Conservation (phyloP, 805 yeast genomes). For the Monosporozyma servazzii region DNA sequence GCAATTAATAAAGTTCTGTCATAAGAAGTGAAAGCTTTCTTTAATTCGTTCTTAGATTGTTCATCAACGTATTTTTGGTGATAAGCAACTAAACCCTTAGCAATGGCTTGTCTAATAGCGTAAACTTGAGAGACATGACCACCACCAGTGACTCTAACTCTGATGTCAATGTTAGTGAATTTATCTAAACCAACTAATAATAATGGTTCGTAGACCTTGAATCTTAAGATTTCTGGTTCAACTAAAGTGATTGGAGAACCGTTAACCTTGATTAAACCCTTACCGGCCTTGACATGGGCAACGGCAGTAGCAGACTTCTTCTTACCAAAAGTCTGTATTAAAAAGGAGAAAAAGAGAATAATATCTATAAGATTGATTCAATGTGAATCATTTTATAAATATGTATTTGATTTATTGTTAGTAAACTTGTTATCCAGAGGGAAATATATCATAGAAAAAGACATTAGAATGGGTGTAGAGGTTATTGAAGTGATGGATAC, state of each 20-base stretch:
- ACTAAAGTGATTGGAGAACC: slow-evolving; percentile 99
- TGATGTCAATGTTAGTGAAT: slow-evolving; percentile 96
- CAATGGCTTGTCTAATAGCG: slow-evolving; percentile 99
- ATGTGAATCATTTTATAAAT: not conserved
- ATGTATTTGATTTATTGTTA: not conserved
- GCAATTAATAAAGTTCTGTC: slow-evolving; percentile 99
- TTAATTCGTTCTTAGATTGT: slow-evolving; percentile 98
- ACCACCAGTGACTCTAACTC: slow-evolving; percentile 99
- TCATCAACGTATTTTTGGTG: slow-evolving; percentile 99
- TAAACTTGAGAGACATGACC: slow-evolving; percentile 99
- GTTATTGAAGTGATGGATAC: no score
- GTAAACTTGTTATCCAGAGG: no score
- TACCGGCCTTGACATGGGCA: slow-evolving; percentile 99
- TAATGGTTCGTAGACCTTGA: slow-evolving; percentile 99
- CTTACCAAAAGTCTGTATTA: slow-evolving; percentile 91
- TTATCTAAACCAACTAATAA: slow-evolving; percentile 97
- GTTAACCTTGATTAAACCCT: slow-evolving; percentile 98
- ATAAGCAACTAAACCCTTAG: slow-evolving; percentile 99
- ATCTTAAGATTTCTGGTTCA: slow-evolving; percentile 97
- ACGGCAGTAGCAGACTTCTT: slow-evolving; percentile 99
- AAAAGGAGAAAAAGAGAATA: not conserved
- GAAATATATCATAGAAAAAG: no score
- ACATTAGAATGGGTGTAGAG: no score
- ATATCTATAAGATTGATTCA: not conserved
- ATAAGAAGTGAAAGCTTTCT: slow-evolving; percentile 94